phyloP scores from a whole-genome alignment of 2,329 filamentous ascomycete species.

The Dothistroma pini region DNA sequence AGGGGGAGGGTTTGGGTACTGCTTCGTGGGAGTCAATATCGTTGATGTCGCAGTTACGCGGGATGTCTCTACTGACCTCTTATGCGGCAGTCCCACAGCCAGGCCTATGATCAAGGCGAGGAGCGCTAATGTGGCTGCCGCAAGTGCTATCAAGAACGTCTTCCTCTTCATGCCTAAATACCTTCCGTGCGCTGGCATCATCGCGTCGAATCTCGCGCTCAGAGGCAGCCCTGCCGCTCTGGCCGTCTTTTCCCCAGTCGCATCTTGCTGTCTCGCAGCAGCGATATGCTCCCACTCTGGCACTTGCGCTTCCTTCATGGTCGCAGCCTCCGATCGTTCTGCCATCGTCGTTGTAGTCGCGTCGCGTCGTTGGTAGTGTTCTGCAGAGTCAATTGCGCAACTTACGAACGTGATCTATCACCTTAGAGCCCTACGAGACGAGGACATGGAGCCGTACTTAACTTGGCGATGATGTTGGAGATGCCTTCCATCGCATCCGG shows the following conservation, averaged over 20 bases:
- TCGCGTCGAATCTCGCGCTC: slow-evolving; percentile 30
- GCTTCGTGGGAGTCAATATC: not conserved
- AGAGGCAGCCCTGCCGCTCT: not conserved
- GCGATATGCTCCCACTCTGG: slow-evolving; percentile 25
- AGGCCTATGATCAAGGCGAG: slow-evolving; percentile 43
- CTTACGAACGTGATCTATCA: not conserved
- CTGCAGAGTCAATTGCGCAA: not conserved
- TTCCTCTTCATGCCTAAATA: slow-evolving; percentile 41
- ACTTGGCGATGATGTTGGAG: not conserved
- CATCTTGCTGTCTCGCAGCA: slow-evolving; percentile 11
- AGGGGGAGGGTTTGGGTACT: slow-evolving; percentile 48
- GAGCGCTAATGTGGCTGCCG: slow-evolving; percentile 33
- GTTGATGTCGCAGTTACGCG: not conserved
- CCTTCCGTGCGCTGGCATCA: slow-evolving; percentile 38
- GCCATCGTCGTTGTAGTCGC: not conserved
- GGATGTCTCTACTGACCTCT: not conserved
- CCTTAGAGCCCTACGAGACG: not conserved
- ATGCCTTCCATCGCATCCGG: not conserved
- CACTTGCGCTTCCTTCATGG: slow-evolving; percentile 18
- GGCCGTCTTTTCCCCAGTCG: not conserved
- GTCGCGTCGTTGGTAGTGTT: not conserved
- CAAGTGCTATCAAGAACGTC: slow-evolving; percentile 37
- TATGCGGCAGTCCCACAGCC: slow-evolving; percentile 36
- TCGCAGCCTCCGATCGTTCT: slow-evolving; percentile 3
- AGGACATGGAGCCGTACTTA: not conserved